A percentile compares a stretch with the other conserved stretches of the same genome.
Evolutionary conservation across 495 filamentous ascomycete genomes (phyloP).

Genomic region (Daldinia concentrica): DNA sequence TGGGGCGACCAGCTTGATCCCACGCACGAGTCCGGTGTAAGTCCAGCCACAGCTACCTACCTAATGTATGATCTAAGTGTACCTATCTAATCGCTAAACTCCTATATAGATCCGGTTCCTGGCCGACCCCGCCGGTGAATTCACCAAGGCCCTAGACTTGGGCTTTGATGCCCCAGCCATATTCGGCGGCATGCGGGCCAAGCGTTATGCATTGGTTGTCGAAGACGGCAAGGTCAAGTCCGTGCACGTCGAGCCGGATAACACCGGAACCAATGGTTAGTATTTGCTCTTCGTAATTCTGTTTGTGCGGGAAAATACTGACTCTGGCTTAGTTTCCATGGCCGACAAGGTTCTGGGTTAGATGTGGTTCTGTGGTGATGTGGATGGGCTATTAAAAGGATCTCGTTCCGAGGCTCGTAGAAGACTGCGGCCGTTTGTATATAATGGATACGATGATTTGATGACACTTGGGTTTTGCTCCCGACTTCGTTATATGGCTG

Average conservation of each 20-base stretch:
- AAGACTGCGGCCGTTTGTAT: neutral
- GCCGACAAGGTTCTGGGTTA: conserved; percentile 77
- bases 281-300: neutral
- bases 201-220: conserved; percentile 85
- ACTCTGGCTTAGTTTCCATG: conserved; percentile 63
- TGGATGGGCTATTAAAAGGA: neutral
- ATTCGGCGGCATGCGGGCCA: conserved; percentile 86
- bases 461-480: neutral
- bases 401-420: neutral
- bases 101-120: conserved; percentile 77
- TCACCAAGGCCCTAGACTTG: conserved; percentile 87
- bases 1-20: conserved; percentile 83
- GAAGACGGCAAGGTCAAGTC: conserved; percentile 81
- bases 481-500: neutral
- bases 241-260: conserved; percentile 88
- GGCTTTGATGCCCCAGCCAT: conserved; percentile 82
- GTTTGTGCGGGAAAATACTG: neutral
- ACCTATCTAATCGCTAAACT: neutral
- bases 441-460: neutral
- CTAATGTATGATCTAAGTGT: no score
- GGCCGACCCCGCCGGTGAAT: conserved; percentile 82
- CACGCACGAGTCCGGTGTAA: conserved; percentile 73
- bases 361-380: conserved; percentile 12
- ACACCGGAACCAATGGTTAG: conserved; percentile 85
- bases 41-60: conserved; percentile 43